Evolutionary conservation across 2,329 filamentous ascomycete genomes (phyloP), one percentile per base, ranked within the genome.

Genomic region (Verruconis gallopava): DNA sequence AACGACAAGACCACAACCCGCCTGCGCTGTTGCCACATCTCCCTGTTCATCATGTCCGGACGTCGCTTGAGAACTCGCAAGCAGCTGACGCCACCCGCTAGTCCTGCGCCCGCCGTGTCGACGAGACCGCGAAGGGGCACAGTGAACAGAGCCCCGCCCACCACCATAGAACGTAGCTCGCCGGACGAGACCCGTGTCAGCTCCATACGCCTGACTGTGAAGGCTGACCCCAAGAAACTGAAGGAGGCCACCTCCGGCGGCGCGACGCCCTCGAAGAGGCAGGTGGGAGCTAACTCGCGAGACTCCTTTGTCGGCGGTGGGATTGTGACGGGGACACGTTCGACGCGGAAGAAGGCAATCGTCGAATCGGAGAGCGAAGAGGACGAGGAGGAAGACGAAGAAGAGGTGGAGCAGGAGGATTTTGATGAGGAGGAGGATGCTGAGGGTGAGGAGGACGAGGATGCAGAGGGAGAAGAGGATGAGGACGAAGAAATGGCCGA

Each of bases 191-290:
- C 59, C 33, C 62, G 61, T 46, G 62, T 61, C 45, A 21, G 28
- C 36, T 44, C 42, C 12, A 45, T 41, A 9, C 42, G 41, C 19
- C 20, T 40, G 37, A 44, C 42, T 14, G 42, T 44, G 21, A 44
- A 44, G 30, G 38, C 42, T 17, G 33, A 37, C 25, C 36, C 28
- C 18, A 40, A 41, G 25, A 68, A 66, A 54, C 58, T 70, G 18
- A 58, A 65, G 42, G 61, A 69, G 44, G 67, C 65, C 28, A 68
- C 63, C 1, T 60, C 60, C 30, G 60, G 54, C 43, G 49, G 57
- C 20, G 51, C 50, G 5, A 46, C 43, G 9, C 49, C 51, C 9
- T 48, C 37, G 43, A 46, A 11, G 40, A 39, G 17, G 48, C 52
- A 25, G 55, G 51, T 28, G 56, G 15, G 9, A 12, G 11, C 60